Evolutionary conservation across 148 eudicot genomes (phyloP), one percentile per base, ranked within the genome.

Genomic region (Limonium bicolor): DNA sequence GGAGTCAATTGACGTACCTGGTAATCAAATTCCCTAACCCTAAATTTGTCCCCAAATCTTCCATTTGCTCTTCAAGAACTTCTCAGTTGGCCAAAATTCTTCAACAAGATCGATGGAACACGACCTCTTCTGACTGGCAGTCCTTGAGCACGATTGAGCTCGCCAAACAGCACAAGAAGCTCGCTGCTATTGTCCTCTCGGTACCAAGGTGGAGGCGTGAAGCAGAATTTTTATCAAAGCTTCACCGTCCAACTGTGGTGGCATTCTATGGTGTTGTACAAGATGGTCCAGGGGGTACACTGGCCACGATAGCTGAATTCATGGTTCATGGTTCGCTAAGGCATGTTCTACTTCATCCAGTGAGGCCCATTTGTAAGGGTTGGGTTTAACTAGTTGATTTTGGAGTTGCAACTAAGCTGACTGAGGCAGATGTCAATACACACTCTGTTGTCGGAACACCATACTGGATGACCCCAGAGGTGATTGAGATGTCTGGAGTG

Each of bases 381-480:
- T 72, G 82, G 40, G 96, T 87, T 56, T 82, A 87, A 64, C 82
- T 87, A 52, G 96, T 94, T 58, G 94, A 82, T 76, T 87, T 87
- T 63, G 96, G 96, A 35, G 96, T 87, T 52, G 96, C 96, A 15
- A 87, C 96, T 18, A 87, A 87, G 58, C 63, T 87, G 36, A 82
- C 85, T 9, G 96, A 87, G 57, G 96, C 96, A 41, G 94, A 87
- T 76, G 72, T 69, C 36, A 87, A 82, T 49, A 87, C 96, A 34
- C 96, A 82, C 68, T 87, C 94, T 54, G 96, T 87, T 50, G 96
- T 82, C 53, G 96, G 96, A 58, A 87, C 96, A 21, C 96, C 96
- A 6, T 87, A 87, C 53, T 87, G 96, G 94, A 82, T 87, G 96
- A 94, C 96, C 34, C 94, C 96, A 39, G 96, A 87, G 96, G 96